These are phyloP conservation scores for Podosphaera aphanis DNA, from an alignment of 2,329 filamentous ascomycete species.

Conservation along the genomic window DNA sequence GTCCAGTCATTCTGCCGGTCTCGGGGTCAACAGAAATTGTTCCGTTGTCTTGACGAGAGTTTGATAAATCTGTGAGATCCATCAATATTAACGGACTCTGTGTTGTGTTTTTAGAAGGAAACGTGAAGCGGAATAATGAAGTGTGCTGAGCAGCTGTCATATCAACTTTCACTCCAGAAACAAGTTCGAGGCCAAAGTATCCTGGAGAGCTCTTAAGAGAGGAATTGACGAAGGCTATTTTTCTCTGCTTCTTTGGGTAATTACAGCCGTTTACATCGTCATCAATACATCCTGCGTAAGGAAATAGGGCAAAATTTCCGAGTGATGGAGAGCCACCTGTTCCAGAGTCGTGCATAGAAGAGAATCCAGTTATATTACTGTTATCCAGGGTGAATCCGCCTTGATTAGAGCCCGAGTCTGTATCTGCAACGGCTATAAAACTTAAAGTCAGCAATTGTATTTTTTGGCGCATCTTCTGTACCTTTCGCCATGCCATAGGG, in stretches of 20 bases:
- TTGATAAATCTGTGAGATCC: conserved; percentile 39
- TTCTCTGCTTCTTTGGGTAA: conserved; percentile 28
- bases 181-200: conserved; percentile 38
- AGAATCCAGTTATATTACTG: conserved; percentile 16
- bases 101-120: conserved; percentile 20
- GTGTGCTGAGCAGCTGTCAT: conserved; percentile 45
- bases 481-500: conserved; percentile 21
- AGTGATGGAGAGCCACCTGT: conserved; percentile 32
- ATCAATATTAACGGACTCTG: conserved; percentile 37
- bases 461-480: not conserved
- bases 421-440: conserved; percentile 28
- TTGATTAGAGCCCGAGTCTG: conserved; percentile 25
- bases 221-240: conserved; percentile 19
- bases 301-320: conserved; percentile 52
- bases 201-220: conserved; percentile 36
- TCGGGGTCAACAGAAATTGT: conserved; percentile 28
- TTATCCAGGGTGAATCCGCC: conserved; percentile 29
- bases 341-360: conserved; percentile 22
- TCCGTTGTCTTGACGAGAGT: conserved; percentile 31
- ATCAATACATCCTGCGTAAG: conserved; percentile 35
- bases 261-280: conserved; percentile 38
- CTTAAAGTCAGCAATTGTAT: not conserved
- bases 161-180: conserved; percentile 34
- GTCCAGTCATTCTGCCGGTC: conserved; percentile 39
- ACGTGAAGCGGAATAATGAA: conserved; percentile 42